These are phyloP conservation scores for Pleurotus eryngii DNA, from an alignment of 768 basidiomycete genomes.

Conservation along the genomic window DNA sequence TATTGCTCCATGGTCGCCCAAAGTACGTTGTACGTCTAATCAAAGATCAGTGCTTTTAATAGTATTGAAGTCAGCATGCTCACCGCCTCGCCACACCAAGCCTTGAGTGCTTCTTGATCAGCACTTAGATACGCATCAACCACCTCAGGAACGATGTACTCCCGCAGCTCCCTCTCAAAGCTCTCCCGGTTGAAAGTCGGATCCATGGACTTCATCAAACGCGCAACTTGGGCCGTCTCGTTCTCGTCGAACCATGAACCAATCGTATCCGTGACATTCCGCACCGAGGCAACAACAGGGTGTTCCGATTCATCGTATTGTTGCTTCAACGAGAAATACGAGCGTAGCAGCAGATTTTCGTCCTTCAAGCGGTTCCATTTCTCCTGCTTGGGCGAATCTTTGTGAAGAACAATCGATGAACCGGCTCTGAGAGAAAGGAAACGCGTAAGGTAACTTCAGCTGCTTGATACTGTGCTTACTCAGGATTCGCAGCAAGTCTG, in stretches of 20 bases:
- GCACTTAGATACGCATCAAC: constrained; percentile 94
- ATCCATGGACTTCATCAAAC: constrained; percentile 85
- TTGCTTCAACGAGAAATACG: constrained; percentile 54
- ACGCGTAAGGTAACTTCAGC: not conserved
- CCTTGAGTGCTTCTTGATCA: constrained; percentile 78
- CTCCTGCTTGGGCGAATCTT: constrained; percentile 75
- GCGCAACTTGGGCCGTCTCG: constrained; percentile 93
- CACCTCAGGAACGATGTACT: constrained; percentile 97
- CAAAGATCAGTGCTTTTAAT: not conserved
- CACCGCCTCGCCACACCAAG: constrained; percentile 96
- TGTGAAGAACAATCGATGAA: constrained; percentile 77
- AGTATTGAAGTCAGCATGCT: constrained; percentile 23
- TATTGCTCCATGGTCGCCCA: constrained; percentile 98
- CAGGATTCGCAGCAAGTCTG: constrained; percentile 67
- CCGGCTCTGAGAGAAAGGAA: constrained; percentile 61
- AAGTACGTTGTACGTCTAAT: constrained; percentile 92
- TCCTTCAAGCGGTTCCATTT: constrained; percentile 79
- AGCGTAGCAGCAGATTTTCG: constrained; percentile 72
- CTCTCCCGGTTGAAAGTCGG: constrained; percentile 81
- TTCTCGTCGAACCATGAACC: constrained; percentile 96
- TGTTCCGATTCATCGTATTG: constrained; percentile 92
- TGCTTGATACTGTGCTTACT: constrained; percentile 48
- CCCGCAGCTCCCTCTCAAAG: constrained; percentile 87
- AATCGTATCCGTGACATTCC: constrained; percentile 80
- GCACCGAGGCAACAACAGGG: constrained; percentile 76